Conservation (phyloP, 2,329 filamentous ascomycete species). For the Ophiosphaerella korrae region DNA sequence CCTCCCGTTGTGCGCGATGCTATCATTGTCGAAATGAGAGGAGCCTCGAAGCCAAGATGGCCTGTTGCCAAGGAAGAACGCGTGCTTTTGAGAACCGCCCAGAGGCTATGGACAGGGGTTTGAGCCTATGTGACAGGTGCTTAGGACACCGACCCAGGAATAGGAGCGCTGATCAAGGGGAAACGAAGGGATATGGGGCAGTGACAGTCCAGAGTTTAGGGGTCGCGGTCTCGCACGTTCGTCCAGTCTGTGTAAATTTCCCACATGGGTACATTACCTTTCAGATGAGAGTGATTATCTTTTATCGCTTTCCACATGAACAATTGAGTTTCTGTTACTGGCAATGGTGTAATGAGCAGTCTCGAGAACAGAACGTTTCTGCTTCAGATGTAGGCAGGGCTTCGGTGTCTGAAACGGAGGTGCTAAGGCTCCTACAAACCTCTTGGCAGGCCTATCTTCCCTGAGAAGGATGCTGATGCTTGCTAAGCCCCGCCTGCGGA, state of each 20-base stretch:
- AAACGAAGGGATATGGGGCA: background rate
- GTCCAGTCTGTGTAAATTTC: background rate
- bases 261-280: background rate
- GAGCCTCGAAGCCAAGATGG: conserved; percentile 19
- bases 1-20: conserved; percentile 16
- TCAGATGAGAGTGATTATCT: too few species aligned
- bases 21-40: conserved; percentile 9
- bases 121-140: conserved; percentile 30
- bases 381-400: background rate
- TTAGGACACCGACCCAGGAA: conserved; percentile 14
- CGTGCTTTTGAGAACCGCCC: conserved; percentile 14
- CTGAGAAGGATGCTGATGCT: background rate
- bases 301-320: too few species aligned
- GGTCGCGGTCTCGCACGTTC: background rate
- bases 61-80: conserved; percentile 14
- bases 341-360: background rate
- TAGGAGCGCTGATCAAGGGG: background rate
- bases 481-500: too few species aligned
- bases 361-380: background rate
- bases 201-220: background rate
- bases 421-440: conserved; percentile 1
- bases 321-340: too few species aligned
- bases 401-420: background rate
- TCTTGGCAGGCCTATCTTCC: background rate
- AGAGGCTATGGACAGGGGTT: conserved; percentile 19